Conservation (phyloP, 495 filamentous ascomycete species). For the Lichenothelia convexa region DNA sequence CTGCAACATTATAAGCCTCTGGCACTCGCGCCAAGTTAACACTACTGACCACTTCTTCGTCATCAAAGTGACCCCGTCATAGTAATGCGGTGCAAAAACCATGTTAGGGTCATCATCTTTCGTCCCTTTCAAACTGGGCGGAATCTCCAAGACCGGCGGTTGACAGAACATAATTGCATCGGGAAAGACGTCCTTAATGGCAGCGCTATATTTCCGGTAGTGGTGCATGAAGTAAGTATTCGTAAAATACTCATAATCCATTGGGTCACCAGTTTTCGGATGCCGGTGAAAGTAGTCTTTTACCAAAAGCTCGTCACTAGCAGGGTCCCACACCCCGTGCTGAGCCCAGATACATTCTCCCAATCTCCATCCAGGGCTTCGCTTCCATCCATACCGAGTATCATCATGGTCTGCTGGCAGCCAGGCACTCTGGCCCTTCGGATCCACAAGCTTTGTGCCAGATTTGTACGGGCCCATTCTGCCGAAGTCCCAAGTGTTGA, state of each 20-base stretch:
- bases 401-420: constrained; percentile 66
- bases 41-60: constrained; percentile 74
- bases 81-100: constrained; percentile 88
- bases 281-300: constrained; percentile 80
- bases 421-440: constrained; percentile 73
- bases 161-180: constrained; percentile 80
- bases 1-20: constrained; percentile 16
- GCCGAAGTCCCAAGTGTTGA: constrained; percentile 85
- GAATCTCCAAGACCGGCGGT: constrained; percentile 78
- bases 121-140: constrained; percentile 73
- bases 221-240: constrained; percentile 77
- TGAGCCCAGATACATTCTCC: constrained; percentile 95
- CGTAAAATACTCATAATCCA: constrained; percentile 73
- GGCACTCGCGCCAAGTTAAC: no score
- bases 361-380: constrained; percentile 74
- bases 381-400: constrained; percentile 70
- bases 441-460: constrained; percentile 67
- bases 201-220: constrained; percentile 56
- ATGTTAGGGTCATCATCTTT: constrained; percentile 74
- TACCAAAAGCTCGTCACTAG: constrained; percentile 52
- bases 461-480: constrained; percentile 80
- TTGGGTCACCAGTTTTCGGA: constrained; percentile 44
- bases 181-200: constrained; percentile 56
- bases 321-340: constrained; percentile 86
- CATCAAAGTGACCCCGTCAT: constrained; percentile 90